Percentiles rank a stretch among this genome's conserved stretches.
Evolutionary conservation across 2,329 filamentous ascomycete species (phyloP).

Genomic region (Penicillium sp.): DNA sequence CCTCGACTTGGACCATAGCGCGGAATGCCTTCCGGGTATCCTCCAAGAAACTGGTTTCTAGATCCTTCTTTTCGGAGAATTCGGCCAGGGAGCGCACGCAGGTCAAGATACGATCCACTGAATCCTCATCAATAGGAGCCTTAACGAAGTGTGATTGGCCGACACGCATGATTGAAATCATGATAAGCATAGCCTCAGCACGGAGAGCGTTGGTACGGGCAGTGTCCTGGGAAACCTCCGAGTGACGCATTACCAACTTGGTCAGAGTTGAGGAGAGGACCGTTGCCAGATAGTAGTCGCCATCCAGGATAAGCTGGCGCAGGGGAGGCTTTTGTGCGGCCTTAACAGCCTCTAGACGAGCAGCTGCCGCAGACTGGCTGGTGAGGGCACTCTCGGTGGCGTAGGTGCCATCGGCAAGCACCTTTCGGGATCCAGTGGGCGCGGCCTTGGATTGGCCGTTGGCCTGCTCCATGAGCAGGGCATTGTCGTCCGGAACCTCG

Average conservation of each 20-base stretch:
- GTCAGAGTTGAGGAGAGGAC: conserved; percentile 95
- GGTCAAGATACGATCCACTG: conserved; percentile 97
- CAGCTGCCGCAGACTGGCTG: conserved; percentile 83
- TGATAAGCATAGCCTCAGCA: conserved; percentile 97
- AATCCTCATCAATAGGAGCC: conserved; percentile 94
- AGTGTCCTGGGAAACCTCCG: conserved; percentile 81
- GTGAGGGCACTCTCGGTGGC: conserved; percentile 95
- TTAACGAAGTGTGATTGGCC: conserved; percentile 99
- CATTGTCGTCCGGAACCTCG: conserved; percentile 69
- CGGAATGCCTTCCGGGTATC: conserved; percentile 95
- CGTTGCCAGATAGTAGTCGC: conserved; percentile 93
- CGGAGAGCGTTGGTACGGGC: conserved; percentile 90
- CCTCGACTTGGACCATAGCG: conserved; percentile 94
- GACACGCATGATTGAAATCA: conserved; percentile 97
- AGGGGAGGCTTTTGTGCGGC: conserved; percentile 94
- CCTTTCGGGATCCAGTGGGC: conserved; percentile 81
- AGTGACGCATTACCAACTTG: conserved; percentile 96
- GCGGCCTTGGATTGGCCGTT: conserved; percentile 79
- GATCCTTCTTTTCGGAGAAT: conserved; percentile 82
- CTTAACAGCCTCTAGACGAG: conserved; percentile 93
- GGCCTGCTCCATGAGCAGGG: conserved; percentile 65
- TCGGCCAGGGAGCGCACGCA: conserved; percentile 91
- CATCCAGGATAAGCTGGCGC: conserved; percentile 90
- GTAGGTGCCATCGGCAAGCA: conserved; percentile 94
- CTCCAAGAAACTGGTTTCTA: conserved; percentile 88